A percentile compares a stretch with the other conserved stretches of the same genome.
phyloP scores from a whole-genome alignment of 2,329 filamentous ascomycete species.

The Cadophora sp. region DNA sequence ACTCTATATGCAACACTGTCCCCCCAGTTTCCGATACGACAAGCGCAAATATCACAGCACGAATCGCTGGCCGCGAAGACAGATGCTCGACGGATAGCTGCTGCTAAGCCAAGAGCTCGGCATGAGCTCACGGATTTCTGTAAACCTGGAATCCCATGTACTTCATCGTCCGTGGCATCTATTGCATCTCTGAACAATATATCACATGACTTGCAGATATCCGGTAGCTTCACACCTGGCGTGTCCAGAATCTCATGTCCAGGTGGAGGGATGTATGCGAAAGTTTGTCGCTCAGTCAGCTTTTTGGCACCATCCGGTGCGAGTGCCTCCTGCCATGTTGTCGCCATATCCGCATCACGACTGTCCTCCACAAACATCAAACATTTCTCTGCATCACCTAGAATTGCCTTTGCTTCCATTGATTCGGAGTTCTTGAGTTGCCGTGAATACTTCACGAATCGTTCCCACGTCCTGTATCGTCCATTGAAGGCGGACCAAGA shows the following conservation, averaged over 20 bases:
- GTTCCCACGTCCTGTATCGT: slow-evolving; percentile 21
- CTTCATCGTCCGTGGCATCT: not conserved
- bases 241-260: slow-evolving; percentile 8
- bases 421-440: slow-evolving; percentile 12
- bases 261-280: not conserved
- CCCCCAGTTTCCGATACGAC: slow-evolving; percentile 15
- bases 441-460: slow-evolving; percentile 20
- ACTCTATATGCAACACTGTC: slow-evolving; percentile 16
- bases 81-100: not conserved
- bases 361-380: not conserved
- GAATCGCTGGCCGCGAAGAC: not conserved
- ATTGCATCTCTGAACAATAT: not conserved
- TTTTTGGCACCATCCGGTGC: not conserved
- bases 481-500: slow-evolving; percentile 18
- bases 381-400: not conserved
- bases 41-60: slow-evolving; percentile 18
- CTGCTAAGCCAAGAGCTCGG: slow-evolving; percentile 8
- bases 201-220: slow-evolving; percentile 1
- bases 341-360: not conserved
- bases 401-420: slow-evolving; percentile 4
- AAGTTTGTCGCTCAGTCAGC: not conserved
- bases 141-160: not conserved
- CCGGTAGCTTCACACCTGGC: not conserved
- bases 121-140: not conserved
- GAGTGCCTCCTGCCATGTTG: not conserved